Base-by-base conservation (phyloP, 495 filamentous ascomycete genomes). In the Hypomontagnella submonticulosa region DNA sequence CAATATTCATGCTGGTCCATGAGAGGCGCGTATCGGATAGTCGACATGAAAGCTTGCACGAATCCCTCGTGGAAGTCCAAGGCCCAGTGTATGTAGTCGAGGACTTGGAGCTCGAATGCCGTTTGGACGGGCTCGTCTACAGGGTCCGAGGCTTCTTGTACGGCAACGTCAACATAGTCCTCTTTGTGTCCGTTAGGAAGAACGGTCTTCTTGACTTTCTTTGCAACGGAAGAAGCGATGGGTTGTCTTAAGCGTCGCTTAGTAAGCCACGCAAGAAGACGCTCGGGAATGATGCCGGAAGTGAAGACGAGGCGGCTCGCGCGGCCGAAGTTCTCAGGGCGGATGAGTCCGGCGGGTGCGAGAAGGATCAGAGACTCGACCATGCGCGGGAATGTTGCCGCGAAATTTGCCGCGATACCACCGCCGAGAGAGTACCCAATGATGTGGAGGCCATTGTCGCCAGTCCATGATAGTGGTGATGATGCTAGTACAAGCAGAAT, bases 391-490 rank as follows among this genome's bases (percentile, higher is more conserved):
- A 92, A 91, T 64, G 83, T 85, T 4, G 84, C 82, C 0, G 91
- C 86, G 69, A 96, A 95, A 10, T 85, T 78, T 2, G 87, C 87
- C 2, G 86, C 84, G 32, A 97, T 84, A 11, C 88, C 90, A 37
- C 93, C 93, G 18, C 93, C 92, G 8, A 97, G 82, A 0, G 91
- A 94, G 73, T 94, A 97, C 0, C 93, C 93, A 13, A 93, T 77
- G 9, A 97, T 67, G 23, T 85, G 85, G 71, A 96, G 91, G 63
- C 63, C 76, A 34, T 76, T 70, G 12, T 76, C 67, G 7, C 81
- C 81, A 1, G 76, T 80, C 81, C 81, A 83, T 1, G 76, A 34
- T 30, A 84, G 76, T 2, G 79, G 75, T 1, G 90, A 93, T 3
- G 91, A 91, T 12, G 84, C 77, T 38, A 95, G 75, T 6, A 84